Evolutionary conservation across 441 rosid genomes (phyloP).

Genomic region (Bocquillonia castaneifolia): DNA sequence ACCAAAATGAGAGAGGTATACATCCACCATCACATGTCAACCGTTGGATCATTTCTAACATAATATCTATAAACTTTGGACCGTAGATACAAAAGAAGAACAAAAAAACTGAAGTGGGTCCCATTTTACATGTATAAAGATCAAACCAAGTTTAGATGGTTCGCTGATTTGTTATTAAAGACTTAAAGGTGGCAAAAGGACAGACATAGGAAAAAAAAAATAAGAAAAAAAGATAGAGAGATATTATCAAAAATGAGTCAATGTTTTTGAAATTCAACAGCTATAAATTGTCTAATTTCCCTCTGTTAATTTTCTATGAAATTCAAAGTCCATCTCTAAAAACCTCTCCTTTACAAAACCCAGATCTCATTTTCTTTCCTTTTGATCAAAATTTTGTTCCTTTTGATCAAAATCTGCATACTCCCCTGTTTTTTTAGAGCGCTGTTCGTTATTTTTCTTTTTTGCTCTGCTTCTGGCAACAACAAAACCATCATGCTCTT

Average conservation of each 20-base stretch:
- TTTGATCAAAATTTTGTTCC: slow-evolving; percentile 16
- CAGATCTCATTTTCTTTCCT: slow-evolving; percentile 34
- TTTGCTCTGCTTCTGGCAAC: neutral
- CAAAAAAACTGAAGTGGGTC: slow-evolving; percentile 14
- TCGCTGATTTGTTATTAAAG: neutral
- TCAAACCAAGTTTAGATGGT: slow-evolving; percentile 25
- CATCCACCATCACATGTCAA: slow-evolving; percentile 8
- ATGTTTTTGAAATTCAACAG: slow-evolving; percentile 25
- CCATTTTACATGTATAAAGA: slow-evolving; percentile 25
- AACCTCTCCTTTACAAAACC: slow-evolving; percentile 35
- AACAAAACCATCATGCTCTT: neutral
- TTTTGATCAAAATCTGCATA: slow-evolving; percentile 10
- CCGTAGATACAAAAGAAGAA: slow-evolving; percentile 17
- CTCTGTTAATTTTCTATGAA: slow-evolving; percentile 26
- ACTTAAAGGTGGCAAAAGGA: neutral
- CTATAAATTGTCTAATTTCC: slow-evolving; percentile 27
- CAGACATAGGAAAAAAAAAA: slow-evolving; percentile 7
- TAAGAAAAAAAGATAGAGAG: slow-evolving; percentile 1
- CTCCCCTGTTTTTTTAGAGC: slow-evolving; percentile 21
- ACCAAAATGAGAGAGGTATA: slow-evolving; percentile 7
- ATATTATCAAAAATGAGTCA: neutral
- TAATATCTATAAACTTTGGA: slow-evolving; percentile 6
- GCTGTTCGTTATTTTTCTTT: neutral
- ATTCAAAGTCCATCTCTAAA: slow-evolving; percentile 33
- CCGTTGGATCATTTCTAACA: slow-evolving; percentile 29